Evolutionary conservation across 2,329 filamentous ascomycete genomes (phyloP), one percentile per base, ranked within the genome.

Genomic region (Paecilomyces sp.): DNA sequence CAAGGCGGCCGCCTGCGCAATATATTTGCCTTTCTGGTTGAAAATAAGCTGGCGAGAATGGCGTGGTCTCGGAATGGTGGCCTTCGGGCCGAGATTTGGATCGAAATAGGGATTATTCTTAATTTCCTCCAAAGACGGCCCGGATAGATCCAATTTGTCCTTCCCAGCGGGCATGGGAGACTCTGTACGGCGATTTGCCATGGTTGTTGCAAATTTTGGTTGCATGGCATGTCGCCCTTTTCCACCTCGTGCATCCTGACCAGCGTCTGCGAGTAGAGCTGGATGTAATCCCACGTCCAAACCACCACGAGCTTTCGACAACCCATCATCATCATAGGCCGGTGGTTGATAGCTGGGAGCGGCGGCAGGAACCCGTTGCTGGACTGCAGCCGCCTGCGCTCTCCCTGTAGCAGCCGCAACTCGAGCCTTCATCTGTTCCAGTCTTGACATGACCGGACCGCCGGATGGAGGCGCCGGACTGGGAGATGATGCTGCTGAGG

Each of bases 21-120:
- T 96, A 70, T 96, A 97, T 82, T 97, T 97, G 57, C 94, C 94
- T 74, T 96, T 95, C 67, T 92, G 88, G 68, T 97, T 96, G 80
- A 99, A 97, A 12, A 91, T 79, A 18, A 99, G 82, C 64, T 90
- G 87, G 61, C 90, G 87, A 11, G 91, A 84, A 63, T 89, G 83
- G 56, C 92, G 84, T 41, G 83, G 80, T 67, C 88, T 90, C 68
- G 74, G 80, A 63, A 77, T 70, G 58, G 79, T 78, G 64, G 82
- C 81, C 59, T 88, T 85, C 3, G 82, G 78, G n/a, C 84, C 82
- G 12, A 87, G 75, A 64, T 79, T 88, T 7, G 88, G 82, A 68
- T 95, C 91, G 65, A 89, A 92, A 72, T 96, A 97, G 0, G 92
- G 92, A 65, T 96, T 96, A 68, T 82, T 83, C 62, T 79, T 82